These are phyloP conservation scores for Sutorius australiensis DNA, from an alignment of 768 basidiomycete genomes.

Conservation along the genomic window DNA sequence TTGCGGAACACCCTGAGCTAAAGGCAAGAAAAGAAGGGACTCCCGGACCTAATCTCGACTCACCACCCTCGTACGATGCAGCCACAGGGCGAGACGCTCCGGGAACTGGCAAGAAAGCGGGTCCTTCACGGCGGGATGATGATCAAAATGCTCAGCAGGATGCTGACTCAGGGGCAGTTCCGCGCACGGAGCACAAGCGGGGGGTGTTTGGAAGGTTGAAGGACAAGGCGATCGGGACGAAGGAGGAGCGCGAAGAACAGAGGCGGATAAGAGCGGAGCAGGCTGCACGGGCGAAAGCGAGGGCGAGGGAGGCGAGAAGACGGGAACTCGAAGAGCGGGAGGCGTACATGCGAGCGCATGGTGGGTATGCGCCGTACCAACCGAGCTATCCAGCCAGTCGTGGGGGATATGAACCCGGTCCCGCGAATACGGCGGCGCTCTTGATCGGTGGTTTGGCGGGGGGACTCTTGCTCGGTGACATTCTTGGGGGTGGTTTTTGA, in stretches of 20 bases:
- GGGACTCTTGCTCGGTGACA: constrained; percentile 46
- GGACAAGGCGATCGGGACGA: constrained; percentile 60
- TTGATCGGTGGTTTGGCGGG: constrained; percentile 47
- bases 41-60: neutral
- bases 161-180: neutral
- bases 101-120: constrained; percentile 9
- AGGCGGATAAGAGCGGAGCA: constrained; percentile 33
- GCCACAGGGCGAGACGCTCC: constrained; percentile 30
- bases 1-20: constrained; percentile 50
- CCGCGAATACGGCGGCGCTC: constrained; percentile 1
- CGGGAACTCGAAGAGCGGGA: constrained; percentile 28
- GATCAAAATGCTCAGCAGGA: neutral
- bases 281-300: constrained; percentile 21
- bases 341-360: constrained; percentile 34
- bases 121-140: neutral
- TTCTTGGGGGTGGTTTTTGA: constrained; percentile 40
- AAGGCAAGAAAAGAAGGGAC: constrained; percentile 33
- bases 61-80: constrained; percentile 28
- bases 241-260: constrained; percentile 56
- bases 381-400: constrained; percentile 11
- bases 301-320: constrained; percentile 14
- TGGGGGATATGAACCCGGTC: neutral
- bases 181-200: constrained; percentile 35
- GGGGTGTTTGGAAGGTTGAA: constrained; percentile 60
- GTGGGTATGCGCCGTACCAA: constrained; percentile 30